phyloP scores from a whole-genome alignment of 2,329 filamentous ascomycete species.

The Cordyceps cateniannulata region DNA sequence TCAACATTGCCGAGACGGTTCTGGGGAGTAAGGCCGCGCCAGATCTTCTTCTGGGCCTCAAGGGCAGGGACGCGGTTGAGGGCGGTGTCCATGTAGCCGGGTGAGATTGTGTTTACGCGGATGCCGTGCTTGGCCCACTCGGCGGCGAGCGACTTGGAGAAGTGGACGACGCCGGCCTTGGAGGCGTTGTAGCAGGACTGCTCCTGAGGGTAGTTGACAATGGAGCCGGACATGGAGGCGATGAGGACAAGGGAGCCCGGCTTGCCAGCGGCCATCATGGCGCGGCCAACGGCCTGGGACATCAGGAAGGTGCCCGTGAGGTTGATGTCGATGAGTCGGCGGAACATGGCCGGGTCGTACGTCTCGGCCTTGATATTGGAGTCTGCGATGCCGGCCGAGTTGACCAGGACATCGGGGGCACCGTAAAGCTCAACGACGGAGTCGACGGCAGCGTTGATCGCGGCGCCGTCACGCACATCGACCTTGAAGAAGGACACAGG shows the following conservation, averaged over 20 bases:
- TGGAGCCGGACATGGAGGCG: conserved; percentile 73
- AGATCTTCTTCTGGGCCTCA: conserved; percentile 77
- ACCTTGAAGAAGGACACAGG: conserved; percentile 73
- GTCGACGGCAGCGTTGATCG: conserved; percentile 63
- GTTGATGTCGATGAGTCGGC: conserved; percentile 76
- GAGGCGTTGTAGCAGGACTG: conserved; percentile 79
- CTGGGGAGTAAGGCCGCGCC: conserved; percentile 68
- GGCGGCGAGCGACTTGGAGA: conserved; percentile 73
- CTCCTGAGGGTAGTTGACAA: conserved; percentile 83
- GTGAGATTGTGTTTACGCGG: conserved; percentile 77
- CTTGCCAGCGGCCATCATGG: conserved; percentile 67
- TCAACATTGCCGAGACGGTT: conserved; percentile 65
- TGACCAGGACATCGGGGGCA: conserved; percentile 67
- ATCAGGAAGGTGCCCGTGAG: conserved; percentile 73
- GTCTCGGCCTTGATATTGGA: conserved; percentile 78
- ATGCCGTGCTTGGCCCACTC: conserved; percentile 80
- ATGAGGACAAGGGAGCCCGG: conserved; percentile 70
- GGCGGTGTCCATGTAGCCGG: conserved; percentile 82
- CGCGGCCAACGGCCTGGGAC: conserved; percentile 62
- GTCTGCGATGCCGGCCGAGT: conserved; percentile 74
- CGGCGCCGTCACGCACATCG: conserved; percentile 65
- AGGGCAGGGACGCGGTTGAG: conserved; percentile 72
- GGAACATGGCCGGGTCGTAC: conserved; percentile 71
- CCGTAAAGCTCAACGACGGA: conserved; percentile 61
- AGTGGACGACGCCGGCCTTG: conserved; percentile 73